Conservation (phyloP, 805 yeast species). For the Cyberlindnera japonica region DNA sequence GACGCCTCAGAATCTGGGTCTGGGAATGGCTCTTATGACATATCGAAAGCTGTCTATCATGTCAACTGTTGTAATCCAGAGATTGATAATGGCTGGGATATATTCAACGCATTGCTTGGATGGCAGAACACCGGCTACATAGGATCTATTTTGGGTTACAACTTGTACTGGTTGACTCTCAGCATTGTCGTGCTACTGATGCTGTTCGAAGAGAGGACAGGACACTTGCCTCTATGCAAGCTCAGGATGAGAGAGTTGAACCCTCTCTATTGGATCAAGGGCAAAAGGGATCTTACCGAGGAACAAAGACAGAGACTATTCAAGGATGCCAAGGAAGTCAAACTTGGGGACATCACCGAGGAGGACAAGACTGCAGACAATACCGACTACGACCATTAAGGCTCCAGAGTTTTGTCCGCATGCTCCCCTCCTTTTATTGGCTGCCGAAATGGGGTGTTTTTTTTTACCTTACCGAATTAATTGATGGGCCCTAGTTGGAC, state of each 20-base stretch:
- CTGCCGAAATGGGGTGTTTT: no score
- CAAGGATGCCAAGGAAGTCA: constrained; percentile 35
- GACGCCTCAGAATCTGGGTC: constrained; percentile 91
- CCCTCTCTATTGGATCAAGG: constrained; percentile 71
- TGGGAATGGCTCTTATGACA: constrained; percentile 94
- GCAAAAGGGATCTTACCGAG: constrained; percentile 48
- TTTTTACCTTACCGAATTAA: no score
- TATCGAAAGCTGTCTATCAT: constrained; percentile 82
- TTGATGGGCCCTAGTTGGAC: no score
- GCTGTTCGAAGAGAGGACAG: constrained; percentile 79
- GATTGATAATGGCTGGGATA: constrained; percentile 92
- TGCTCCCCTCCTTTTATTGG: no score
- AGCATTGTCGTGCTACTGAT: constrained; percentile 53
- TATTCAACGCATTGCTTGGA: constrained; percentile 89
- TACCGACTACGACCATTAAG: not conserved
- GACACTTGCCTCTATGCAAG: constrained; percentile 72
- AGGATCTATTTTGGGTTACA: constrained; percentile 87
- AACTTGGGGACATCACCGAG: constrained; percentile 31
- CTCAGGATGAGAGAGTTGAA: constrained; percentile 49
- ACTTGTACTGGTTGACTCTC: constrained; percentile 78
- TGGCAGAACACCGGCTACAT: constrained; percentile 97
- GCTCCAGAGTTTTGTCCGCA: no score
- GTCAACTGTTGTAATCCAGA: constrained; percentile 97
- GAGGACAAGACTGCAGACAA: not conserved
- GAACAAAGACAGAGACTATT: constrained; percentile 53